Base-by-base conservation (phyloP, 2,329 filamentous ascomycete genomes). In the Pseudogymnoascus sp. region DNA sequence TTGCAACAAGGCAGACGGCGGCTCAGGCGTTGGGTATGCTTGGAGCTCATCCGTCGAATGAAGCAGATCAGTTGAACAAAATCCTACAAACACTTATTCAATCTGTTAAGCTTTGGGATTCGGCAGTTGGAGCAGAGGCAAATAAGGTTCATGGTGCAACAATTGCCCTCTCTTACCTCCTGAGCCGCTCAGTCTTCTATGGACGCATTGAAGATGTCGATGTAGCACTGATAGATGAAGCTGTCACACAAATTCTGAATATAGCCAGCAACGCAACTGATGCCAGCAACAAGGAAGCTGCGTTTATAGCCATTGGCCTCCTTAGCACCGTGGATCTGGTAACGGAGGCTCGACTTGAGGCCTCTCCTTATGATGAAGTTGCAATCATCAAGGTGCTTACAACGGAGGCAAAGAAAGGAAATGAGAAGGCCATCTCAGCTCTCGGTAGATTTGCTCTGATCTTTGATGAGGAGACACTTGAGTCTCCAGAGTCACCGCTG, bases 341-440 rank as follows among this genome's bases (percentile, higher is more conserved):
- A 26, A 68, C 65, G 2, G 62, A 65, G 11, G 62, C 62, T 31
- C 59, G 63, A 15, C 64, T 74, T 31, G 64, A 71, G 13, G 59
- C 61, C 7, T 69, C 69, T 15, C 60, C 66, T 7, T 46, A 63
- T 4, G 68, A 70, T 50, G 46, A 65, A 15, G 60, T 64, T 15
- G 64, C 56, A 1, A 77, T 92, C 13, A 79, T 87, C 23, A 81
- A 87, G 17, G 83, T 85, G 6, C 77, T 97, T 0, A 80, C 84
- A 5, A 78, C 81, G 0, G 84, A 88, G 65, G 88, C 90, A 9
- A 95, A 92, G 72, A 86, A 89, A 64, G 89, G 91, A 7, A 90
- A 90, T 63, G 93, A 96, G 70, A 87, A 83, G 63, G 89, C 93
- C 0, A 93, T 97, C 60, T 75, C 84, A n/a, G 86, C 90, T 2